phyloP scores from a whole-genome alignment of 164 flowering plant species.

The Warburgia ugandensis region DNA sequence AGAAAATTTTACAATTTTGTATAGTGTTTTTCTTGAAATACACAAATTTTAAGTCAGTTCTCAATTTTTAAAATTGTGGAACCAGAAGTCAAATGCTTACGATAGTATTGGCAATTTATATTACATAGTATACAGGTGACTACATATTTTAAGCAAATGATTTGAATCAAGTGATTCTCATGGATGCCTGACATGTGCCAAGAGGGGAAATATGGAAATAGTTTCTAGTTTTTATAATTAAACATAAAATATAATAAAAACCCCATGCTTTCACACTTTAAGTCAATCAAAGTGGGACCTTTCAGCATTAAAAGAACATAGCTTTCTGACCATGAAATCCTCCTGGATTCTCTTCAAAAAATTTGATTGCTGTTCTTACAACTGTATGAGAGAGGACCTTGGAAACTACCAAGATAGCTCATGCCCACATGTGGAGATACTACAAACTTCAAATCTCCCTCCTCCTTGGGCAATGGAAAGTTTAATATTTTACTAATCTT shows the following conservation, averaged over 20 bases:
- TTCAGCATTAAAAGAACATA: neutral
- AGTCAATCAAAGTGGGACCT: constrained; percentile 10
- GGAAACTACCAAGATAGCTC: constrained; percentile 37
- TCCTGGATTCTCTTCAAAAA: constrained; percentile 11
- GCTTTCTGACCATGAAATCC: constrained; percentile 14
- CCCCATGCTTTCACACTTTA: constrained; percentile 4
- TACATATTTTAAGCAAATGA: neutral
- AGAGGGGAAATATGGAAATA: too few relatives aligned
- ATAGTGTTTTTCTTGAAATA: too few relatives aligned
- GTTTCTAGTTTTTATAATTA: neutral
- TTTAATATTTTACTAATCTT: too few relatives aligned
- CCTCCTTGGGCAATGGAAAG: constrained; percentile 10
- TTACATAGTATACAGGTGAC: neutral
- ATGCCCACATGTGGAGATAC: constrained; percentile 32
- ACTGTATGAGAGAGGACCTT: constrained; percentile 31
- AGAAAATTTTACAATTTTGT: too few relatives aligned
- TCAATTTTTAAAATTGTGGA: too few relatives aligned
- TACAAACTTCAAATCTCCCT: constrained; percentile 16
- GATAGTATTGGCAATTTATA: neutral
- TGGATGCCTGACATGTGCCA: neutral
- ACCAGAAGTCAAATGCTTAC: neutral
- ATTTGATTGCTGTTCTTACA: constrained; percentile 16
- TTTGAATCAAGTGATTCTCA: neutral
- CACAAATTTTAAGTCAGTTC: too few relatives aligned
- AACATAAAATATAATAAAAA: too few relatives aligned